Base-by-base conservation (phyloP, 2,329 filamentous ascomycete genomes). In the Claviceps pusilla region DNA sequence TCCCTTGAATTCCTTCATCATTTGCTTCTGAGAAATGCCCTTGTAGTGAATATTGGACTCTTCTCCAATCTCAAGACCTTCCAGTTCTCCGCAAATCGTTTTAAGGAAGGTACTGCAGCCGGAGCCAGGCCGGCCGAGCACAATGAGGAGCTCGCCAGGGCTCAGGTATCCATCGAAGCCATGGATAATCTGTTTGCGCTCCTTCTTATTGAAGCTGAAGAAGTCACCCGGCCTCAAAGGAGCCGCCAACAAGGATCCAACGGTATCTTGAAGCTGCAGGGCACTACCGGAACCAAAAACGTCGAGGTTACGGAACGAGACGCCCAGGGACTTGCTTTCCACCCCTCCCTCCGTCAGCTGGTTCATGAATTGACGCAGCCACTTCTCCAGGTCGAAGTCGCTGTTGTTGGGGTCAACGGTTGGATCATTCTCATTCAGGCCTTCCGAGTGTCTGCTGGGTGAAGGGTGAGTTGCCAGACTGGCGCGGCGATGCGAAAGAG, bases 251-350 rank as follows among this genome's bases (percentile, higher is more conserved):
- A 80, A 67, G 1, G 80, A 81, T 2, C 71, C 74, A 3, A 89
- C 81, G 2, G 79, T 87, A 54, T 81, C 73, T 62, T 89, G 86
- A 1, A 87, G 70, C 58, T 87, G 82, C 29, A 89, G 64, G 0
- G 82, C 82, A 2, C 77, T 75, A 0, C 83, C 84, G 0, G 81
- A 82, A 0, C 85, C 85, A 6, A 74, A 82, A 0, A 89, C 81
- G 54, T 77, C 78, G 39, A 88, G 73, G 52, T 85, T 74, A 56
- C 79, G 79, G 68, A 81, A 87, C 0, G 77, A 76, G 7, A 87
- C 72, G 3, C 83, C 82, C 0, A 82, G 76, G 7, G 71, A 70
- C 59, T 71, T 76, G 57, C 70, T 67, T 55, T 72, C 73, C 48
- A 83, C 69, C 0, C 78, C 77, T 55, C 84, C 77, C 19, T 74